Evolutionary conservation across 208 protist genomes (phyloP).

Genomic region (Trichomonas tenax): DNA sequence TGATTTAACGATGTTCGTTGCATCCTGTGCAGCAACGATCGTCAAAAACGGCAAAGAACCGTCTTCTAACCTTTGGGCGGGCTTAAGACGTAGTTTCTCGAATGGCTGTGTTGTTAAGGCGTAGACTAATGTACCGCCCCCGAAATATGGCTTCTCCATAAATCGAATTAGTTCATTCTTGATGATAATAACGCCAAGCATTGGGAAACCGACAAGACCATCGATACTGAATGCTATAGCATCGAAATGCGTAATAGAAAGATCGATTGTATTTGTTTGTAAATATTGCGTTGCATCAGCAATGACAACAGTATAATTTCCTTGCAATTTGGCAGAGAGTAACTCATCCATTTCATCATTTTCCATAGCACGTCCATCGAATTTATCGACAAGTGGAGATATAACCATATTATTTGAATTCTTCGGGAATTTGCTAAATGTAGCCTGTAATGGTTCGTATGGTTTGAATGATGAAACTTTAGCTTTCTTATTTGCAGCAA

Average conservation of each 20-base stretch:
- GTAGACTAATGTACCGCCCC: neutral
- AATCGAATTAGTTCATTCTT: neutral
- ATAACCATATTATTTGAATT: neutral
- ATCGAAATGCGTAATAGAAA: neutral
- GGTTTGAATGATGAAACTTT: neutral
- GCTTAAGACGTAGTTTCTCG: neutral
- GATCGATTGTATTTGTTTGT: neutral
- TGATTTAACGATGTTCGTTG: neutral
- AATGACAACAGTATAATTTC: neutral
- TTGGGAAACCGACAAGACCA: neutral
- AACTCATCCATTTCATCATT: neutral
- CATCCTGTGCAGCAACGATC: neutral
- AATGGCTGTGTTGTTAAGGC: neutral
- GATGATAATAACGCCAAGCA: neutral
- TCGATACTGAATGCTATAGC: neutral
- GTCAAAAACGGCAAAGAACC: slow-evolving; percentile 6
- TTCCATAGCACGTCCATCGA: neutral
- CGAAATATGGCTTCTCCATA: slow-evolving; percentile 2
- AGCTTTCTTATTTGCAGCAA: neutral
- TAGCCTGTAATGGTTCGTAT: neutral
- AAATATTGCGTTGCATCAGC: slow-evolving; percentile 7
- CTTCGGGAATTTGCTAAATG: neutral
- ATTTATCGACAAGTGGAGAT: neutral
- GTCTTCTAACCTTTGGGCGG: neutral
- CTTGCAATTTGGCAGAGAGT: neutral